Conservation (phyloP, 2,329 filamentous ascomycete genomes). For the Xylaria arbuscula region DNA sequence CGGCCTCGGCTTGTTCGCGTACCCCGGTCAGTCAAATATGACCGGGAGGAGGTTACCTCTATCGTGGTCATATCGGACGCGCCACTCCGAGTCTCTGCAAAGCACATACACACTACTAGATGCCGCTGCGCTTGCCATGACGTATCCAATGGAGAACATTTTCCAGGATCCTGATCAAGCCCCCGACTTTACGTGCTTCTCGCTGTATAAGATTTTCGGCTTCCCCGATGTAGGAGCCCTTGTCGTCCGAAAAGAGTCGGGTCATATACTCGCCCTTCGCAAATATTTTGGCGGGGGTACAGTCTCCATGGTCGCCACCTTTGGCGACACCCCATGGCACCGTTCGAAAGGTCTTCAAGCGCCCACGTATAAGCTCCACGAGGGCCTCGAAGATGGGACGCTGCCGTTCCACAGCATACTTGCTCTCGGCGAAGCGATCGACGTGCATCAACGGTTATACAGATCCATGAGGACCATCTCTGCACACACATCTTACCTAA, state of each 20-base stretch:
- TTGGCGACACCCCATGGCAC: constrained; percentile 63
- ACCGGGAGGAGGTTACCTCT: constrained; percentile 71
- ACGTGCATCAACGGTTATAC: constrained; percentile 66
- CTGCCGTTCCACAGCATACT: constrained; percentile 73
- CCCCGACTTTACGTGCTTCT: constrained; percentile 71
- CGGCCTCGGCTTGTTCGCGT: constrained; percentile 66
- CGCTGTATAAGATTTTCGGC: constrained; percentile 75
- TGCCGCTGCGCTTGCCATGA: constrained; percentile 73
- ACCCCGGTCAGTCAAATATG: constrained; percentile 77
- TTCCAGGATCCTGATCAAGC: constrained; percentile 62
- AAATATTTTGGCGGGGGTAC: constrained; percentile 77
- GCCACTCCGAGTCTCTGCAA: constrained; percentile 49
- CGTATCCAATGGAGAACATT: constrained; percentile 62
- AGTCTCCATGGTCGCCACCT: constrained; percentile 67
- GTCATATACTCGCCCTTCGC: constrained; percentile 64
- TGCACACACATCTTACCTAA: constrained; percentile 66
- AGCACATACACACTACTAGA: constrained; percentile 68
- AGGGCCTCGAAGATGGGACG: constrained; percentile 74
- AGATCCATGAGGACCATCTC: constrained; percentile 69
- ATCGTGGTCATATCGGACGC: constrained; percentile 61
- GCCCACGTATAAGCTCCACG: constrained; percentile 61
- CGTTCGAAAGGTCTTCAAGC: constrained; percentile 60
- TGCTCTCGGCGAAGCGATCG: constrained; percentile 69
- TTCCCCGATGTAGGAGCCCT: constrained; percentile 73
- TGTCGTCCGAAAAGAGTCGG: constrained; percentile 66